Base-by-base conservation (phyloP, 2,329 filamentous ascomycete species). In the Aspergillus sp. region DNA sequence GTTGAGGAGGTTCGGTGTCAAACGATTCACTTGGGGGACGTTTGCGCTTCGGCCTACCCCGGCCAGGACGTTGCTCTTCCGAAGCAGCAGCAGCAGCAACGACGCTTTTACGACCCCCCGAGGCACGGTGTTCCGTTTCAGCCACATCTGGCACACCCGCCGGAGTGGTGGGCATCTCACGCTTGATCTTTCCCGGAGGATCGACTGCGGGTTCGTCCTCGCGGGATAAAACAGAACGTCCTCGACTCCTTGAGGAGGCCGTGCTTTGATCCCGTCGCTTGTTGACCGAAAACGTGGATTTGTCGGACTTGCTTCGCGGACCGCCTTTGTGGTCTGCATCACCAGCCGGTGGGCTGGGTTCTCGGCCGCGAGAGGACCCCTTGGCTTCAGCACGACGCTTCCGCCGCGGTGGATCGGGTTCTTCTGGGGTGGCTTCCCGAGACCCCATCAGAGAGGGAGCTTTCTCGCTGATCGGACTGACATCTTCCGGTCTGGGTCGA, bases 381-480 rank as follows among this genome's bases (percentile, higher is more conserved):
- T 64, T 71, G 7, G 63, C 62, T 46, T 69, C 66, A 14, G 58
- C 58, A 32, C 62, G 58, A 39, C 62, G 62, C 55, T 67, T 68
- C 24, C 61, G 61, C 20, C 63, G 64, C 6, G 59, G 66, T 32
- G 65, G 54, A 32, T 59, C 63, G 32, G 59, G 63, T 22, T 65
- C 68, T 36, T 69, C 72, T 42, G 63, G 66, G 10, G 68, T 67
- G 12, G 65, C 58, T 56, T 71, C 69, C 53, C 69, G 65, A 18
- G 66, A 68, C 46, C 70, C 71, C 54, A 67, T 59, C 14, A 76
- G 73, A 12, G 77, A 79, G n/a, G 69, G 67, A 2, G 72, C 75
- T 49, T 69, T 71, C 39, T 80, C 78, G 52, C 78, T 80, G 56
- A 80, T 78, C 0, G 78, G 78, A 63, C 78, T 80, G 11, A 80